Evolutionary conservation across 2,329 filamentous ascomycete genomes (phyloP).

Genomic region (Fusarium tanahbumbuense): DNA sequence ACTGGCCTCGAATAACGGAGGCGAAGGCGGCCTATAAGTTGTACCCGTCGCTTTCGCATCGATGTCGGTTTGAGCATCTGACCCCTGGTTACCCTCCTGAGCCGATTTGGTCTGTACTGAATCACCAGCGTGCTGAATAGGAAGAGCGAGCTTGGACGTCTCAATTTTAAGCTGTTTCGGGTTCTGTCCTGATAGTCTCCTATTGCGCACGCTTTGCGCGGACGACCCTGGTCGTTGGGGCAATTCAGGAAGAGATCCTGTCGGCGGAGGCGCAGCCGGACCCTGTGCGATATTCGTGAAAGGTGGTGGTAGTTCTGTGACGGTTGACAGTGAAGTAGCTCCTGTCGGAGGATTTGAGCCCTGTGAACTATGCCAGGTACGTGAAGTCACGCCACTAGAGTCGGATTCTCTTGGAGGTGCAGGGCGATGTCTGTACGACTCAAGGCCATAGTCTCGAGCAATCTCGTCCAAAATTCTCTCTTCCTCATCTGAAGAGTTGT

Average conservation of each 20-base stretch:
- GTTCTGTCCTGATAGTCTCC: slow-evolving; percentile 84
- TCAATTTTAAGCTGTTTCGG: slow-evolving; percentile 90
- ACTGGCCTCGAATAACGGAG: slow-evolving; percentile 45
- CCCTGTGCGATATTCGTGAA: slow-evolving; percentile 34
- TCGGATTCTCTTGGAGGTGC: slow-evolving; percentile 81
- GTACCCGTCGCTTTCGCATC: slow-evolving; percentile 21
- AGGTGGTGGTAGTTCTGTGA: slow-evolving; percentile 67
- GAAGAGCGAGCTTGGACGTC: slow-evolving; percentile 61
- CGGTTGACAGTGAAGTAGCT: slow-evolving; percentile 67
- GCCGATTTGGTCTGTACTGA: slow-evolving; percentile 31
- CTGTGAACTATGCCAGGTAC: slow-evolving; percentile 84
- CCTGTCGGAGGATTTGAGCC: slow-evolving; percentile 71
- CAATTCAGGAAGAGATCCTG: slow-evolving; percentile 59
- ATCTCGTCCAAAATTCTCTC: slow-evolving; percentile 88
- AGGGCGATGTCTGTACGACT: slow-evolving; percentile 75
- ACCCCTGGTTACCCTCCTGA: slow-evolving; percentile 16
- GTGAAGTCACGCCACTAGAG: slow-evolving; percentile 81
- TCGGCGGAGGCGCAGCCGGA: slow-evolving; percentile 61
- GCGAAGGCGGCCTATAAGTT: slow-evolving; percentile 41
- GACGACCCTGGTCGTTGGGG: slow-evolving; percentile 53
- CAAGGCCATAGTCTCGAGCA: slow-evolving; percentile 83
- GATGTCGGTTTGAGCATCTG: slow-evolving; percentile 2
- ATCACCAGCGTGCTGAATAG: slow-evolving; percentile 27
- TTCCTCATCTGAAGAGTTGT: slow-evolving; percentile 75
- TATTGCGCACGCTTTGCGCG: slow-evolving; percentile 72